Evolutionary conservation across 495 filamentous ascomycete genomes (phyloP).

Genomic region (Tirmania nivea): DNA sequence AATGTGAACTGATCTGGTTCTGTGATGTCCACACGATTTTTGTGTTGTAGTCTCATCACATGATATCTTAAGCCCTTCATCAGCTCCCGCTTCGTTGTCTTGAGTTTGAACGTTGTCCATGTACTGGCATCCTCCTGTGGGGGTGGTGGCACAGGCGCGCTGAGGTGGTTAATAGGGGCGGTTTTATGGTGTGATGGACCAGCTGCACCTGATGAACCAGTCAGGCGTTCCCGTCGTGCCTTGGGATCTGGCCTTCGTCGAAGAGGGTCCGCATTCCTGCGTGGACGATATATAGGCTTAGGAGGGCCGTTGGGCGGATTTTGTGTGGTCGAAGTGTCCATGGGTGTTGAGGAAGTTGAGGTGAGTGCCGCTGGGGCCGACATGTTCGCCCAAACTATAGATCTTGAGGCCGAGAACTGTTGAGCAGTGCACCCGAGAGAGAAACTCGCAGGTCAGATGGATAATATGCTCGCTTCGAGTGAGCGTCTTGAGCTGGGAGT

Average conservation of each 20-base stretch:
- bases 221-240: too few relatives aligned
- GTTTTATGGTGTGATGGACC: too few relatives aligned
- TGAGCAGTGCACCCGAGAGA: too few relatives aligned
- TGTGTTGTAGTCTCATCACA: constrained; percentile 51
- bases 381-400: too few relatives aligned
- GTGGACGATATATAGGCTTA: not conserved
- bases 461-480: too few relatives aligned
- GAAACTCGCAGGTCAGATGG: too few relatives aligned
- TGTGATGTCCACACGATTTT: constrained; percentile 43
- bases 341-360: not conserved
- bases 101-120: constrained; percentile 24
- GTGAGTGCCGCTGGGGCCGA: not conserved
- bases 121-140: not conserved
- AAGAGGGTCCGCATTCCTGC: not conserved
- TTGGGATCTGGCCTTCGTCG: not conserved
- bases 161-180: too few relatives aligned
- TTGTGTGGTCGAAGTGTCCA: not conserved
- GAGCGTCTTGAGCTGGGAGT: too few relatives aligned
- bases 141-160: too few relatives aligned
- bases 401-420: too few relatives aligned
- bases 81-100: constrained; percentile 58
- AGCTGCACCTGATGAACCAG: too few relatives aligned
- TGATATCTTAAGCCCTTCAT: constrained; percentile 68
- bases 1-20: constrained; percentile 65
- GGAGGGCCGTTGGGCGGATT: not conserved